phyloP scores from a whole-genome alignment of 148 eudicot species.

The Diospyros kaki region DNA sequence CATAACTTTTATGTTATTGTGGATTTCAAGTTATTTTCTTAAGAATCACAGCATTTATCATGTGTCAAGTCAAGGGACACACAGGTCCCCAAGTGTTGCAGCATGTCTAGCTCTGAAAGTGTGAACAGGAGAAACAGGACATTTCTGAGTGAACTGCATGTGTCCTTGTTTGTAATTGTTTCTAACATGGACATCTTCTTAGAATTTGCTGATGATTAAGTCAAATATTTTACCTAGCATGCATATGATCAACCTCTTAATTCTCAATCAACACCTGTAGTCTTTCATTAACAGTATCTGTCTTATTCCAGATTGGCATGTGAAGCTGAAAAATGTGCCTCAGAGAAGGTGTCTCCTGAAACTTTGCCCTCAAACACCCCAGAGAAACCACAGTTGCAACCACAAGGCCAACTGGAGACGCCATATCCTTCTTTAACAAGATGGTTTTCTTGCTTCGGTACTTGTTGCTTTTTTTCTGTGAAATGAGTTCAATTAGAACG shows the following conservation, averaged over 20 bases:
- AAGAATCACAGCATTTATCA: too few species aligned
- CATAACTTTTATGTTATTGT: too few species aligned
- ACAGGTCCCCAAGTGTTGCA: too few species aligned
- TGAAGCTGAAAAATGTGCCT: conserved; percentile 18
- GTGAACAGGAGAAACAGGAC: too few species aligned
- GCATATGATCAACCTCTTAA: neutral
- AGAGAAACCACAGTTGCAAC: conserved; percentile 16
- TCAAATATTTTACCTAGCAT: neutral
- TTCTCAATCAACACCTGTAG: neutral
- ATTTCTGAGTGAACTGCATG: too few species aligned
- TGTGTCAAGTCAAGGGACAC: too few species aligned
- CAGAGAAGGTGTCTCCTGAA: conserved; percentile 14
- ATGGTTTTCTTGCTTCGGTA: conserved; percentile 28
- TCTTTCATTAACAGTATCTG: conserved; percentile 2
- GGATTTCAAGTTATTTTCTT: too few species aligned
- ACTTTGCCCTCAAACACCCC: neutral
- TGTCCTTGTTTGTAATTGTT: too few species aligned
- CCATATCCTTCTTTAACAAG: conserved; percentile 8
- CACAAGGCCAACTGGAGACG: conserved; percentile 5
- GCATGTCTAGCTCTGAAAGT: too few species aligned
- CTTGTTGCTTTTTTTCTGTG: neutral
- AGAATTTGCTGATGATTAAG: too few species aligned
- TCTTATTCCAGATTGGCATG: conserved; percentile 28
- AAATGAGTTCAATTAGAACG: neutral
- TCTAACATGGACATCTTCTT: too few species aligned